phyloP scores from a whole-genome alignment of 805 yeast genomes.

The Teunomyces gatunensis region DNA sequence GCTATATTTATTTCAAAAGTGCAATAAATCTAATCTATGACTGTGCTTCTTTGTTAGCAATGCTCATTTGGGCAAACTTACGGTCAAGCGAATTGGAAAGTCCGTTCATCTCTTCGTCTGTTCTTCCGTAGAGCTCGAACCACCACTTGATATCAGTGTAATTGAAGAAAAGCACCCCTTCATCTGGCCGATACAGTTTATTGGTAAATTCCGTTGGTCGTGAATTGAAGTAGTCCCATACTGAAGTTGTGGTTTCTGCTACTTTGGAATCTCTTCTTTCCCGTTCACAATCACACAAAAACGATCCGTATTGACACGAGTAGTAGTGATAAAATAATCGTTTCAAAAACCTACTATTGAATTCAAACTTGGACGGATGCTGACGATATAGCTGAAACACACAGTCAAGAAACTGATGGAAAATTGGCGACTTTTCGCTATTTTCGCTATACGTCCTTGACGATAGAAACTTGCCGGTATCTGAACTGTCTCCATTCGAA shows the following conservation, averaged over 20 bases:
- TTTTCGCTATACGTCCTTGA: slow-evolving; percentile 30
- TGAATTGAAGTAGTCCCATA: slow-evolving; percentile 91
- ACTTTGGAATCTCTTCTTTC: slow-evolving; percentile 48
- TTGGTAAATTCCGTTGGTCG: slow-evolving; percentile 69
- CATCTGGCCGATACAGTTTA: slow-evolving; percentile 32
- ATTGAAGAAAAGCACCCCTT: slow-evolving; percentile 56
- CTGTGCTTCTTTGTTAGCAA: slow-evolving; percentile 5
- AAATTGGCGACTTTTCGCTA: slow-evolving; percentile 68
- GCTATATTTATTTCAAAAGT: not conserved
- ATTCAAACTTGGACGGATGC: slow-evolving; percentile 73
- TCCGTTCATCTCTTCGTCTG: slow-evolving; percentile 54
- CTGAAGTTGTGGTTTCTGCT: slow-evolving; percentile 60
- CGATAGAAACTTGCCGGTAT: slow-evolving; percentile 19
- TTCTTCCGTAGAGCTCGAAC: slow-evolving; percentile 79
- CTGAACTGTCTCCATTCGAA: slow-evolving; percentile 12
- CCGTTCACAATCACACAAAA: slow-evolving; percentile 69
- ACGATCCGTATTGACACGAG: slow-evolving; percentile 94
- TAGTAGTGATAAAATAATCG: slow-evolving; percentile 83
- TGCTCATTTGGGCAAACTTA: slow-evolving; percentile 40
- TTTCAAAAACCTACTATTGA: slow-evolving; percentile 82
- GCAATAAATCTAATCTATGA: not conserved
- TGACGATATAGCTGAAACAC: slow-evolving; percentile 76
- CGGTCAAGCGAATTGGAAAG: slow-evolving; percentile 38
- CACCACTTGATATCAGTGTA: slow-evolving; percentile 75
- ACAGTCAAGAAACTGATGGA: slow-evolving; percentile 91